Conservation (phyloP, 2,329 filamentous ascomycete genomes). For the Colletotrichum chrysophilum region DNA sequence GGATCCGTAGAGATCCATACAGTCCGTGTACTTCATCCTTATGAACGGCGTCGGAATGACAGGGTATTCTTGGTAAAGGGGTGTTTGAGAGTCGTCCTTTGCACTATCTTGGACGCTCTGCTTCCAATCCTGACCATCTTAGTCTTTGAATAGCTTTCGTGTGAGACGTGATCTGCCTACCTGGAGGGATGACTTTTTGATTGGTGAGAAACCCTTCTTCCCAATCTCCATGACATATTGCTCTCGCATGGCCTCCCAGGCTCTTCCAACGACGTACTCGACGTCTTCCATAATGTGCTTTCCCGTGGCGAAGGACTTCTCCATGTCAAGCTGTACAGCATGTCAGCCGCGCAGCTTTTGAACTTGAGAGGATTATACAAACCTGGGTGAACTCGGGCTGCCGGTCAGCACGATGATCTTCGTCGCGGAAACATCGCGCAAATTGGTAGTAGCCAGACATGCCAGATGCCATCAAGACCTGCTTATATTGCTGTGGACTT, state of each 20-base stretch:
- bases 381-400: slow-evolving; percentile 97
- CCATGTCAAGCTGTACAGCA: slow-evolving; percentile 76
- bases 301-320: slow-evolving; percentile 85
- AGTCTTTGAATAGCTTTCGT: not conserved
- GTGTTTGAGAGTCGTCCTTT: not conserved
- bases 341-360: not conserved
- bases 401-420: slow-evolving; percentile 88
- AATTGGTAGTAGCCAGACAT: slow-evolving; percentile 87
- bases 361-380: not conserved
- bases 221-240: slow-evolving; percentile 37
- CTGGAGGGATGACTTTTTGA: slow-evolving; percentile 22
- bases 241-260: slow-evolving; percentile 58
- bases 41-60: slow-evolving; percentile 49
- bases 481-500: slow-evolving; percentile 98
- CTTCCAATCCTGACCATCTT: slow-evolving; percentile 2
- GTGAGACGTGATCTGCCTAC: not conserved
- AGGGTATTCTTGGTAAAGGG: slow-evolving; percentile 25
- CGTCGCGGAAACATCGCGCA: slow-evolving; percentile 93
- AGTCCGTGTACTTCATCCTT: slow-evolving; percentile 73
- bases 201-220: slow-evolving; percentile 33
- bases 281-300: slow-evolving; percentile 68
- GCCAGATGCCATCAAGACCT: slow-evolving; percentile 93
- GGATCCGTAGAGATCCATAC: slow-evolving; percentile 81
- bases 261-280: slow-evolving; percentile 55
- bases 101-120: slow-evolving; percentile 12